Conservation (phyloP, 2,329 filamentous ascomycete genomes). For the Monosporascus ibericus region DNA sequence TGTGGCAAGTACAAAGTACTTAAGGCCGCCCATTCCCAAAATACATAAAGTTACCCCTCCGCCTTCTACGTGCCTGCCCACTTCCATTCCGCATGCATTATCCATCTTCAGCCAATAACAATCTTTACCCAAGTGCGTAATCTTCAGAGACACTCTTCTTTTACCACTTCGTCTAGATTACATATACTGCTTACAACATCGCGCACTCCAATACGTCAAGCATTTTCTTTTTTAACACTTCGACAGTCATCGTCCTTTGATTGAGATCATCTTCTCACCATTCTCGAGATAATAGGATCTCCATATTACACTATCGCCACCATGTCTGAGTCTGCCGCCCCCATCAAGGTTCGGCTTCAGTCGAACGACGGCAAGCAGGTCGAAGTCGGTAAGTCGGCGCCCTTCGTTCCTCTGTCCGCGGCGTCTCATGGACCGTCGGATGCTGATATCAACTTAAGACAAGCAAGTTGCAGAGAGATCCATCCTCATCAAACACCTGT, state of each 20-base stretch:
- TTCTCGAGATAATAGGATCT: background rate
- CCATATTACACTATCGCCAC: slow-evolving; percentile 5
- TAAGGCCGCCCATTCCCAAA: no score
- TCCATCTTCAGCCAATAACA: background rate
- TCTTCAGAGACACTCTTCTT: background rate
- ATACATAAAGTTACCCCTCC: no score
- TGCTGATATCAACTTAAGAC: slow-evolving; percentile 42
- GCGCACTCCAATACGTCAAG: background rate
- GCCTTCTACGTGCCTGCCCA: background rate
- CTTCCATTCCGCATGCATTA: background rate
- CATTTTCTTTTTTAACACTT: no score
- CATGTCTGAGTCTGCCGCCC: slow-evolving; percentile 13
- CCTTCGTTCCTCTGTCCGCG: background rate
- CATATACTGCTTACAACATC: background rate
- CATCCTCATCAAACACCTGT: slow-evolving; percentile 95
- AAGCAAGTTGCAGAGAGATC: slow-evolving; percentile 84
- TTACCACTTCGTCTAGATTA: background rate
- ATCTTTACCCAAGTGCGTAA: background rate
- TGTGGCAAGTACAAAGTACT: no score
- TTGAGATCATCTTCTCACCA: background rate
- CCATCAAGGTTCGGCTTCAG: slow-evolving; percentile 14
- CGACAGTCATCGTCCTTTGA: background rate
- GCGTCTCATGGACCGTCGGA: background rate
- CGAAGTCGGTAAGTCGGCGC: slow-evolving; percentile 16
- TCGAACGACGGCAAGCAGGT: slow-evolving; percentile 18